Evolutionary conservation across 352 stramenopile species (phyloP).

Genomic region (Globisporangium acanthophoron): DNA sequence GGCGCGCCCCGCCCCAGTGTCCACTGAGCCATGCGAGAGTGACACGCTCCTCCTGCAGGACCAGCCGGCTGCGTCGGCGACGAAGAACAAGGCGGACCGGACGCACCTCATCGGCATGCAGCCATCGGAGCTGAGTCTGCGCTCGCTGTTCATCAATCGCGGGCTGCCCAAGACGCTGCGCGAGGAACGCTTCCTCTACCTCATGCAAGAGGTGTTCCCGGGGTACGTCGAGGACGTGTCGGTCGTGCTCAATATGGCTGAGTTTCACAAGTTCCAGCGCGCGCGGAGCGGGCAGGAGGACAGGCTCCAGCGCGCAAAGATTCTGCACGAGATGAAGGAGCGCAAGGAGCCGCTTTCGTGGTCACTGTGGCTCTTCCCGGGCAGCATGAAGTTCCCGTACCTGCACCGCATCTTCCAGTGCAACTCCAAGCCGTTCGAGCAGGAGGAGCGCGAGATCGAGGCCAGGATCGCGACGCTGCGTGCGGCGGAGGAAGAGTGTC

Average conservation of each 20-base stretch:
- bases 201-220: constrained; percentile 80
- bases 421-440: constrained; percentile 36
- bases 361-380: constrained; percentile 62
- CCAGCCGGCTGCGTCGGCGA: constrained; percentile 7
- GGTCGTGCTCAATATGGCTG: constrained; percentile 76
- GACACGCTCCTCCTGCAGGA: constrained; percentile 13
- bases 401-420: constrained; percentile 44
- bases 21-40: constrained; percentile 7
- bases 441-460: constrained; percentile 29
- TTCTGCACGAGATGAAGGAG: constrained; percentile 36
- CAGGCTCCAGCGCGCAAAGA: constrained; percentile 49
- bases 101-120: constrained; percentile 79
- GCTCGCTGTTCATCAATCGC: constrained; percentile 76
- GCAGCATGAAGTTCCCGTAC: constrained; percentile 67
- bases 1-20: not conserved
- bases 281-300: constrained; percentile 43
- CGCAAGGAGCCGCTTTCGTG: constrained; percentile 44
- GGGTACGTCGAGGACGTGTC: constrained; percentile 76
- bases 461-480: constrained; percentile 51
- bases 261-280: constrained; percentile 61
- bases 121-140: constrained; percentile 62
- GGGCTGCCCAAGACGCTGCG: constrained; percentile 68
- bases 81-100: constrained; percentile 10
- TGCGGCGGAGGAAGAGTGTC: constrained; percentile 38
- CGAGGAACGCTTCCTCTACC: constrained; percentile 66